Conservation (phyloP, 2,329 filamentous ascomycete genomes). For the Tricladium varicosporioides region DNA sequence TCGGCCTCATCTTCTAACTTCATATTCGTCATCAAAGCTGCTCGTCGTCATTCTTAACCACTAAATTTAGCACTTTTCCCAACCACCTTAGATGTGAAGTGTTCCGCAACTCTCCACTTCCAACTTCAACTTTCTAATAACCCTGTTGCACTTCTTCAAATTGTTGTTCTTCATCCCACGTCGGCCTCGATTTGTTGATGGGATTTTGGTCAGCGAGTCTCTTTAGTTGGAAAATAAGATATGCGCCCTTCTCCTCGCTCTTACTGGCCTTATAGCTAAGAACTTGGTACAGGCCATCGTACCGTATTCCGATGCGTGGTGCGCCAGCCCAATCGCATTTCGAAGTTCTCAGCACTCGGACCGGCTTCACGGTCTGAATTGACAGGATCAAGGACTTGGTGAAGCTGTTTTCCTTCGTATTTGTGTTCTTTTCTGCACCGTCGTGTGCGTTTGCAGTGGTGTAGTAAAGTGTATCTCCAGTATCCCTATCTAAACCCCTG, state of each 20-base stretch:
- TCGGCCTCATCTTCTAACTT: too few species aligned
- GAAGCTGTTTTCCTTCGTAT: background rate
- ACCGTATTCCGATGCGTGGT: background rate
- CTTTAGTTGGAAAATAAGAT: background rate
- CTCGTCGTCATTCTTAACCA: too few species aligned
- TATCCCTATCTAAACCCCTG: background rate
- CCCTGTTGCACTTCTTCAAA: background rate
- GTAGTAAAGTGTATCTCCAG: slow-evolving; percentile 1
- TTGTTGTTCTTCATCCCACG: background rate
- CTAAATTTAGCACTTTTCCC: too few species aligned
- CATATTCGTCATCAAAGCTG: too few species aligned
- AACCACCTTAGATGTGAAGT: background rate
- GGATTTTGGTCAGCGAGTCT: background rate
- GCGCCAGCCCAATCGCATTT: slow-evolving; percentile 1
- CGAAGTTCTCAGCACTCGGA: slow-evolving; percentile 2
- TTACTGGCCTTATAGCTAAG: background rate
- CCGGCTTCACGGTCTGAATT: background rate
- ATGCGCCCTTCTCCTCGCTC: background rate
- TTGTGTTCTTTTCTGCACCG: background rate
- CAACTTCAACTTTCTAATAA: background rate
- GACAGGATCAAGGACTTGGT: background rate
- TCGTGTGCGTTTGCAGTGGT: slow-evolving; percentile 2
- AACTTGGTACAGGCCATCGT: slow-evolving; percentile 8
- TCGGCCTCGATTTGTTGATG: background rate
- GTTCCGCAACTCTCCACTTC: background rate